phyloP scores from a whole-genome alignment of 108 stramenopile genomes.

The Skeletonema tropicum region DNA sequence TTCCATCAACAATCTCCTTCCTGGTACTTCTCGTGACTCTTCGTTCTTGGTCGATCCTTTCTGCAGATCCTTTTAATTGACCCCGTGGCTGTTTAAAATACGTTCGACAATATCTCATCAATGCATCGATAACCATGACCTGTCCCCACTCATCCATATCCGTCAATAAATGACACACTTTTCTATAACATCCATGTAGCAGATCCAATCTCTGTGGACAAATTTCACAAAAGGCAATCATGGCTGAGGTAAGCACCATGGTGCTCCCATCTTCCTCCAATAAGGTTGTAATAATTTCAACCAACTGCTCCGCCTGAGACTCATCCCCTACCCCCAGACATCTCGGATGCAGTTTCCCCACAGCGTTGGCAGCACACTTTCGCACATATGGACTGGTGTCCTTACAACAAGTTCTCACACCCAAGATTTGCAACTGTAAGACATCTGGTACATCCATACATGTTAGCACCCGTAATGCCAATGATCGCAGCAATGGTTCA shows the following conservation, averaged over 20 bases:
- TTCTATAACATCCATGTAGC: conserved; percentile 92
- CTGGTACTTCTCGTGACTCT: conserved; percentile 64
- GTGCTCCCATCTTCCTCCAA: conserved; percentile 85
- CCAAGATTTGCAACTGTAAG: conserved; percentile 97
- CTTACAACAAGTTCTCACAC: conserved; percentile 90
- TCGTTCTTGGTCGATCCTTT: conserved; percentile 79
- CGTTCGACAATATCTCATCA: conserved; percentile 90
- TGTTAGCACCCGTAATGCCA: conserved; percentile 96
- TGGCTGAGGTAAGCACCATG: conserved; percentile 94
- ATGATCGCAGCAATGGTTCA: conserved; percentile 94
- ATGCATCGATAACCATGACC: conserved; percentile 80
- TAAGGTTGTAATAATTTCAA: conserved; percentile 61
- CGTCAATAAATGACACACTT: conserved; percentile 95
- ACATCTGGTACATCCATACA: conserved; percentile 96
- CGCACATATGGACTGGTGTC: conserved; percentile 97
- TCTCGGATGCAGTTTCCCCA: conserved; percentile 86
- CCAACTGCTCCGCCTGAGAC: conserved; percentile 54
- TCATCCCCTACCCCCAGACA: conserved; percentile 55
- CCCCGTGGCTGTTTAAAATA: conserved; percentile 83
- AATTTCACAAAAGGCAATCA: conserved; percentile 92
- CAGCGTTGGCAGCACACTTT: conserved; percentile 96
- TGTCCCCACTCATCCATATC: conserved; percentile 99
- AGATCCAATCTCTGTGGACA: conserved; percentile 91
- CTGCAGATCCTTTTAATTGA: conserved; percentile 69
- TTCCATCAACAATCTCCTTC: not conserved